Evolutionary conservation across 1,284 basidiomycete genomes (phyloP).

Genomic region (Earliella scabrosa): DNA sequence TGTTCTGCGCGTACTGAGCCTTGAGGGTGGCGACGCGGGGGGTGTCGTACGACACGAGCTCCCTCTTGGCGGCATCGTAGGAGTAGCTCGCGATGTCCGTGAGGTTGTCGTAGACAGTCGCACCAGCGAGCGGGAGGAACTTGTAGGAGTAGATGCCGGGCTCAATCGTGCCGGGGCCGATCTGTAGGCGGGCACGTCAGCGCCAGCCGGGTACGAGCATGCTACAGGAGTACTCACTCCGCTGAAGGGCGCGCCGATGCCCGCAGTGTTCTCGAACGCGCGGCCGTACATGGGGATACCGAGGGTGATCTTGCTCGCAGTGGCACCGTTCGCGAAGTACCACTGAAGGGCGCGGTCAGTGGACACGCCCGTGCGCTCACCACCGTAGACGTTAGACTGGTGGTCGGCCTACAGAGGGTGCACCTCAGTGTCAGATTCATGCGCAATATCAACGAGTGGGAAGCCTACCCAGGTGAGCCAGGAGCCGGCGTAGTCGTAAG

Average conservation of each 20-base stretch:
- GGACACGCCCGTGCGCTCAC: conserved; percentile 59
- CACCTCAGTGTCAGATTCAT: background rate
- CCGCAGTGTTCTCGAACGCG: conserved; percentile 80
- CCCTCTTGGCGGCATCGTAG: conserved; percentile 68
- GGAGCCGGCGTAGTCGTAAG: conserved; percentile 79
- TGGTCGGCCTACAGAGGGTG: conserved; percentile 56
- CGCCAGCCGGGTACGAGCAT: background rate
- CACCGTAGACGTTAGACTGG: conserved; percentile 83
- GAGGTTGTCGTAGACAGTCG: conserved; percentile 69
- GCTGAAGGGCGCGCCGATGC: conserved; percentile 75
- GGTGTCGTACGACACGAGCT: conserved; percentile 83
- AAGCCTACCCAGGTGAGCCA: conserved; percentile 56
- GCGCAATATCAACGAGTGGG: background rate
- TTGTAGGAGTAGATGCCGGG: conserved; percentile 81
- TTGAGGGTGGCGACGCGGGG: conserved; percentile 76
- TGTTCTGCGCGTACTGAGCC: conserved; percentile 71
- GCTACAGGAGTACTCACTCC: conserved; percentile 48
- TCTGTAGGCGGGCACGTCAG: conserved; percentile 39
- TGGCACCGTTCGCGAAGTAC: conserved; percentile 73
- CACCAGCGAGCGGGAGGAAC: conserved; percentile 63
- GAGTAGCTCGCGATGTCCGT: conserved; percentile 80
- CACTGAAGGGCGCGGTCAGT: conserved; percentile 75
- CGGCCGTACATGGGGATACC: conserved; percentile 90
- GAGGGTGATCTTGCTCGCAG: conserved; percentile 75
- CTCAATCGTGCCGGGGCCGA: conserved; percentile 77